These are phyloP conservation scores for Pythium aquatile DNA, from an alignment of 352 stramenopile genomes.

Conservation along the genomic window DNA sequence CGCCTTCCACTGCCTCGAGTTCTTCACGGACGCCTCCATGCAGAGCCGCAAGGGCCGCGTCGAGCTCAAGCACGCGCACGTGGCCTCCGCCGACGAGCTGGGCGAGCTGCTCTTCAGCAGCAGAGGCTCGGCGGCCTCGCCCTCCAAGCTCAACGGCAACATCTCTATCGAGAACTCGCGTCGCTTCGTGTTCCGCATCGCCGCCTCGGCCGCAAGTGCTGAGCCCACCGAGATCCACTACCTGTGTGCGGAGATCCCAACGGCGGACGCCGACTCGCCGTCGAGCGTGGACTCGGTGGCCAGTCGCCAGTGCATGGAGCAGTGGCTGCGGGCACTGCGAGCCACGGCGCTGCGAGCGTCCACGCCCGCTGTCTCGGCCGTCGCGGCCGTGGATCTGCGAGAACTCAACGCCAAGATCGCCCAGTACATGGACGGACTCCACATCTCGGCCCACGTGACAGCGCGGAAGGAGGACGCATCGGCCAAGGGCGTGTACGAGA, in stretches of 20 bases:
- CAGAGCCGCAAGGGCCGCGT: slow-evolving; percentile 40
- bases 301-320: slow-evolving; percentile 44
- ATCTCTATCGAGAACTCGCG: slow-evolving; percentile 52
- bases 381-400: slow-evolving; percentile 27
- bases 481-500: slow-evolving; percentile 41
- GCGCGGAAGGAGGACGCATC: slow-evolving; percentile 26
- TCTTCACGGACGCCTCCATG: slow-evolving; percentile 51
- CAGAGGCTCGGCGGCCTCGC: neutral
- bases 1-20: slow-evolving; percentile 54
- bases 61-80: slow-evolving; percentile 37
- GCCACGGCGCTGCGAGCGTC: slow-evolving; percentile 7
- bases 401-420: slow-evolving; percentile 45
- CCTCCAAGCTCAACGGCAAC: slow-evolving; percentile 20
- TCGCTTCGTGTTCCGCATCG: slow-evolving; percentile 68
- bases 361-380: neutral
- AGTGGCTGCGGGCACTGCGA: slow-evolving; percentile 52
- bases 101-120: slow-evolving; percentile 39
- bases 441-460: slow-evolving; percentile 45
- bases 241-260: slow-evolving; percentile 49
- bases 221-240: slow-evolving; percentile 32
- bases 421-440: slow-evolving; percentile 48
- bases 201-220: slow-evolving; percentile 5
- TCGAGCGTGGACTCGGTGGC: slow-evolving; percentile 26
- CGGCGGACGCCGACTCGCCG: neutral
- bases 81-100: slow-evolving; percentile 57